These are phyloP conservation scores for Viola odorata DNA, from an alignment of 345 rosid species.

Conservation along the genomic window DNA sequence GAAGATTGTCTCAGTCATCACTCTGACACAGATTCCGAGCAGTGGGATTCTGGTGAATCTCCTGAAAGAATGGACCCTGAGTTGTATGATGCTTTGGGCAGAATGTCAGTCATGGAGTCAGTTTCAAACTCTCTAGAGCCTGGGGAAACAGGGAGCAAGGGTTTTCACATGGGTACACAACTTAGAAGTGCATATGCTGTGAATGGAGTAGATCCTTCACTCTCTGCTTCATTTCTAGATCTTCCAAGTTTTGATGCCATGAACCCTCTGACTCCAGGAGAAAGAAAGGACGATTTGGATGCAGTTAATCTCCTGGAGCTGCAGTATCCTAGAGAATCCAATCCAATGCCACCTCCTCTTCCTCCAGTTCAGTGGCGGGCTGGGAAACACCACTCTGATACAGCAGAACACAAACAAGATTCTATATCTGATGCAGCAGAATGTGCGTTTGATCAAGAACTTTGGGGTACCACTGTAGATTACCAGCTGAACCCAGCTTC, in stretches of 20 bases:
- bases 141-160: conserved; percentile 14
- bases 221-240: conserved; percentile 32
- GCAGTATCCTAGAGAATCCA: conserved; percentile 30
- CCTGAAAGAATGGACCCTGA: conserved; percentile 43
- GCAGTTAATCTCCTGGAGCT: conserved; percentile 19
- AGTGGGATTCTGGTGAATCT: conserved; percentile 68
- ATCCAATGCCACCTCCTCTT: conserved; percentile 60
- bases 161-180: conserved; percentile 13
- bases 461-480: conserved; percentile 22
- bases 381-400: conserved; percentile 34
- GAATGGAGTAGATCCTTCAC: conserved; percentile 35
- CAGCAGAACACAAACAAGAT: conserved; percentile 29
- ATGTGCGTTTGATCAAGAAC: conserved; percentile 31
- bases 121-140: conserved; percentile 33
- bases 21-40: conserved; percentile 72
- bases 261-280: conserved; percentile 27
- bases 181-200: conserved; percentile 19
- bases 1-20: conserved; percentile 56
- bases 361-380: conserved; percentile 74
- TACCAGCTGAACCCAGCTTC: conserved; percentile 33
- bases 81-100: conserved; percentile 36
- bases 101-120: conserved; percentile 34
- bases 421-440: conserved; percentile 27
- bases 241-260: conserved; percentile 52
- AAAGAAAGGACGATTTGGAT: conserved; percentile 17